These are phyloP conservation scores for Termitomyces bulborhizus DNA, from an alignment of 768 basidiomycete genomes.

Conservation along the genomic window DNA sequence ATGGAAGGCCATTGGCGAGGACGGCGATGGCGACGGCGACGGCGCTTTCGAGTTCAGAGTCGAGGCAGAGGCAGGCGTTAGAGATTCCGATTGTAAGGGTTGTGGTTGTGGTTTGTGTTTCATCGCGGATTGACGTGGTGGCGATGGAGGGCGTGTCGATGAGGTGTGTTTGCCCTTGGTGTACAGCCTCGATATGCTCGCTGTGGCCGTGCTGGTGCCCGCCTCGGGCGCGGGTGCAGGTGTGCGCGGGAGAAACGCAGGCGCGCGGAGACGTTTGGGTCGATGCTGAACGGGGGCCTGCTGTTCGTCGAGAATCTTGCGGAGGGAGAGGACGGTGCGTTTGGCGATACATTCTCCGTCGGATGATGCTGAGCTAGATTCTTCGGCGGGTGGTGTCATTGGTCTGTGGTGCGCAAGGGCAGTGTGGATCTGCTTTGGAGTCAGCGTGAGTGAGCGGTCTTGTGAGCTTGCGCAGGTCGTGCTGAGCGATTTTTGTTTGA, in stretches of 20 bases:
- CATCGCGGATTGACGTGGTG: constrained; percentile 44
- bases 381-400: constrained; percentile 56
- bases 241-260: constrained; percentile 39
- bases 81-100: not conserved
- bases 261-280: constrained; percentile 17
- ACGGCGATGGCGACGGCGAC: constrained; percentile 20
- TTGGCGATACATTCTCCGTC: constrained; percentile 52
- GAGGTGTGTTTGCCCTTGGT: constrained; percentile 53
- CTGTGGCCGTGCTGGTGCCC: constrained; percentile 70
- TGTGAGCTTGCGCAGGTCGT: constrained; percentile 5
- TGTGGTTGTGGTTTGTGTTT: constrained; percentile 24
- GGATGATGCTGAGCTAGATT: constrained; percentile 43
- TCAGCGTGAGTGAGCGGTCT: constrained; percentile 19
- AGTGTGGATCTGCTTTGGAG: constrained; percentile 20
- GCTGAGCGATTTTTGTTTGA: constrained; percentile 10
- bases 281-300: constrained; percentile 23
- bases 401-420: constrained; percentile 22
- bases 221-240: constrained; percentile 47
- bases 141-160: constrained; percentile 57
- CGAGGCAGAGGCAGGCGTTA: constrained; percentile 11
- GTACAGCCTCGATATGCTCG: constrained; percentile 71
- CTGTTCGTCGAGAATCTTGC: constrained; percentile 62
- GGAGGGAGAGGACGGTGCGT: constrained; percentile 57
- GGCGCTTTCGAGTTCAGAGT: no score
- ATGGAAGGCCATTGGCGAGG: constrained; percentile 8